Base-by-base conservation (phyloP, 257 asterid genomes). In the Mentha longifolia region DNA sequence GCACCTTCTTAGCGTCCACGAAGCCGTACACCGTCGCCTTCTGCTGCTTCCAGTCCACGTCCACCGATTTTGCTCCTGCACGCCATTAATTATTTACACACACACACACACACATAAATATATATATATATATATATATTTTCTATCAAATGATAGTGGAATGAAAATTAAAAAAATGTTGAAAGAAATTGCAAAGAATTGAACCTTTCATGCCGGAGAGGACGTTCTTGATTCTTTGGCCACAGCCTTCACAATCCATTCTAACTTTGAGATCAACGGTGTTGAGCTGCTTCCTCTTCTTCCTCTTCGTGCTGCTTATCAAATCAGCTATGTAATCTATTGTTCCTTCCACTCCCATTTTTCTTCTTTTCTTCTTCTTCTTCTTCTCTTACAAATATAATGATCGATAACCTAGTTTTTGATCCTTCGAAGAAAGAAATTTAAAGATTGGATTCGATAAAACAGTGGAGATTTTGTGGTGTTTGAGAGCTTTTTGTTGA, bases 191-290 rank as follows among this genome's bases (percentile, higher is more conserved):
- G 6, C 9, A 9, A 42, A 0, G 7, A 0, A 5, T 49, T 49
- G 31, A 28, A 90, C 98, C 98, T 92, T 88, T 92, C 46, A 89
- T 84, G 15, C 78, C 33, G 1, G 87, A 81, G 74, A 92, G 98
- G 4, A 68, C 77, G 3, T 73, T 78, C 89, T 86, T 89, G 46
- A 92, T 80, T 80, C 80, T 84, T 9, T 82, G 85, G 7, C 78
- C 96, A 72, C 98, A 92, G 62, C 98, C 98, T 82, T 92, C 98
- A 60, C 98, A 89, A 16, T 88, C 95, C 96, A 92, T 92, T 59
- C 98, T 77, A 61, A 92, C 78, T 70, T 89, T 92, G 70, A 92
- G 80, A 7, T 88, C 54, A 0, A 92, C 98, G 3, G 89, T 89
- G 41, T 79, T 81, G 9, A 82, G 74, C 70, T 86, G 85, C 88